Conservation (phyloP, 345 rosid species). For the Atalantia buxifolia region DNA sequence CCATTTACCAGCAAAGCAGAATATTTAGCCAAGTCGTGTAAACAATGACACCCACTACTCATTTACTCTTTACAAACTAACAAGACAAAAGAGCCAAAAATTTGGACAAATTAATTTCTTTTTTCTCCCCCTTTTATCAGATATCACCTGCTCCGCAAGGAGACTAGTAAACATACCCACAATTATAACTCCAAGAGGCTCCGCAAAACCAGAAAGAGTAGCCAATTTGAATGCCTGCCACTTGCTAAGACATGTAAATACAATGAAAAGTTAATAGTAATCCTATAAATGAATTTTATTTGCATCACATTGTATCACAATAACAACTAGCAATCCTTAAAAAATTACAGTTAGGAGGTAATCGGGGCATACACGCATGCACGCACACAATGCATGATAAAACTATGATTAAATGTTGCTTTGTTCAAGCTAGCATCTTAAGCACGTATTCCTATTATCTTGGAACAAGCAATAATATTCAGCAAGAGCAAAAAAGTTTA, state of each 20-base stretch:
- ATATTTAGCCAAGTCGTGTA: background rate
- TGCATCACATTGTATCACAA: background rate
- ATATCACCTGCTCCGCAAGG: background rate
- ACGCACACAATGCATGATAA: background rate
- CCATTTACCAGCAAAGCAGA: background rate
- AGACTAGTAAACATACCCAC: slow-evolving; percentile 64
- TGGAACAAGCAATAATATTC: background rate
- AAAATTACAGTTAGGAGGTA: background rate
- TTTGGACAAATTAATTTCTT: background rate
- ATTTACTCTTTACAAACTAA: background rate
- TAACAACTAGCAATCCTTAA: background rate
- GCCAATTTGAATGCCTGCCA: slow-evolving; percentile 99
- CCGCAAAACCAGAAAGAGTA: slow-evolving; percentile 92
- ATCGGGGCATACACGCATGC: background rate
- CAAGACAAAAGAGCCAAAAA: background rate
- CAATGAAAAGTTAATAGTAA: slow-evolving; percentile 14
- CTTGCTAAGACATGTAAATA: slow-evolving; percentile 58
- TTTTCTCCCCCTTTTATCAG: background rate
- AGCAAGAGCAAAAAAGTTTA: background rate
- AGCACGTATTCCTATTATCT: background rate
- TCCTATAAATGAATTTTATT: background rate
- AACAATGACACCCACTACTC: background rate
- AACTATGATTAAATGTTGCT: background rate
- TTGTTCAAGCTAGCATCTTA: background rate
- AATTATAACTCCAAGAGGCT: slow-evolving; percentile 91